Evolutionary conservation across 306 rosid genomes (phyloP).

Genomic region (Lotus japonicus): DNA sequence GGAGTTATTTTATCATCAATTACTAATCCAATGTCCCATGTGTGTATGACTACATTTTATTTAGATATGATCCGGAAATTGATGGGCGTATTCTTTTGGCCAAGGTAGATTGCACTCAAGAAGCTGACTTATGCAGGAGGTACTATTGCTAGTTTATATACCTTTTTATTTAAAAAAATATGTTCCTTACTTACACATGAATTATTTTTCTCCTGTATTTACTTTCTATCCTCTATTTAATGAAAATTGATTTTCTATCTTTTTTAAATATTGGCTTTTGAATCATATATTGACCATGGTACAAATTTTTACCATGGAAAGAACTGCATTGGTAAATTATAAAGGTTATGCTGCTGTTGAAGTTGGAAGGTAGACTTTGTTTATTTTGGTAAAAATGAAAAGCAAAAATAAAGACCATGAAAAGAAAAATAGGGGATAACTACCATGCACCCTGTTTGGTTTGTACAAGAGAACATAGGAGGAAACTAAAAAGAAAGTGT

Average conservation of each 20-base stretch:
- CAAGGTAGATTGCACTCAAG: slow-evolving; percentile 83
- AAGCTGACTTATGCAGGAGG: slow-evolving; percentile 83
- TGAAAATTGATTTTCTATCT: background rate
- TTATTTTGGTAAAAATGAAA: background rate
- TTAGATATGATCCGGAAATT: slow-evolving; percentile 85
- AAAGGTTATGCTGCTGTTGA: background rate
- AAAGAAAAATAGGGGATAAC: background rate
- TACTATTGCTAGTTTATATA: slow-evolving; percentile 28
- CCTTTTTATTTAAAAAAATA: background rate
- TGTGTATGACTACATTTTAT: slow-evolving; percentile 18
- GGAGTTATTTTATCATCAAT: background rate
- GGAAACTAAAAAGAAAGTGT: background rate
- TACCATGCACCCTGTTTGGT: background rate
- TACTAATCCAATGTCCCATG: slow-evolving; percentile 10
- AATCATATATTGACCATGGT: slow-evolving; percentile 10
- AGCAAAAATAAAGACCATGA: background rate
- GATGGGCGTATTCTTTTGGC: slow-evolving; percentile 86
- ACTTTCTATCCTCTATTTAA: background rate
- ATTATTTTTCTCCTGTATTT: background rate
- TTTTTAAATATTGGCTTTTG: background rate
- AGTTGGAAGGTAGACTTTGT: background rate
- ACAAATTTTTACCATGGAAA: background rate
- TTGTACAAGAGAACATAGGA: background rate
- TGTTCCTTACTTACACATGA: background rate
- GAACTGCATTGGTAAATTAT: background rate